These are phyloP conservation scores for Batrachochytrium dendrobatidis DNA, from an alignment of 371 early-diverging fungal genomes.

Conservation along the genomic window DNA sequence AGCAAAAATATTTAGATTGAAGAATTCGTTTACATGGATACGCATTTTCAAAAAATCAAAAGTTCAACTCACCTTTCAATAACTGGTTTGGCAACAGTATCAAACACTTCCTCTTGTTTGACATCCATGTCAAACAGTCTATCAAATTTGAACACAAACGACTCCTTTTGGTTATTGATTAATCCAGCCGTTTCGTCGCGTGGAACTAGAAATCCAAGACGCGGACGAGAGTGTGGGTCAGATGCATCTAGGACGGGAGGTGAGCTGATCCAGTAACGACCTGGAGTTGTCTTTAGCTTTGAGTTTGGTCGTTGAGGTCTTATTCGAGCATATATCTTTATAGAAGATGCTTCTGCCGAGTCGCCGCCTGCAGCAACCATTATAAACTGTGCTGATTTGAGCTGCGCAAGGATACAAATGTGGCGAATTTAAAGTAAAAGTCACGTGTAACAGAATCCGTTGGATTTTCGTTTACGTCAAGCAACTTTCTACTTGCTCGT, in stretches of 20 bases:
- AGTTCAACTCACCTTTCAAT: conserved; percentile 31
- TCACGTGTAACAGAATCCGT: no score
- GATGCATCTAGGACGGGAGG: conserved; percentile 6
- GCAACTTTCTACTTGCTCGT: no score
- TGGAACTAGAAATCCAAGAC: conserved; percentile 40
- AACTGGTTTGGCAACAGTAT: conserved; percentile 50
- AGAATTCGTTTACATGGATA: not conserved
- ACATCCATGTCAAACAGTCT: conserved; percentile 44
- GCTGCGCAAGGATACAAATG: no score
- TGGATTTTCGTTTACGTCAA: no score
- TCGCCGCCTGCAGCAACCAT: not conserved
- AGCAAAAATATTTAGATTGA: not conserved
- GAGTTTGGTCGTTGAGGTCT: conserved; percentile 27
- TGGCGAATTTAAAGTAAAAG: no score
- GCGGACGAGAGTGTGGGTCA: conserved; percentile 7
- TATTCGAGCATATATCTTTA: conserved; percentile 40
- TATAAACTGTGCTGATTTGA: no score
- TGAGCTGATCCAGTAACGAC: conserved; percentile 27
- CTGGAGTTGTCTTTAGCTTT: conserved; percentile 21
- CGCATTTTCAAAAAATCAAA: conserved; percentile 9
- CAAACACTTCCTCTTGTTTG: conserved; percentile 57
- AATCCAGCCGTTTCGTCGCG: conserved; percentile 33
- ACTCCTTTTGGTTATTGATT: conserved; percentile 45
- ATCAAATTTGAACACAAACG: conserved; percentile 48
- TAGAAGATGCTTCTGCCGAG: conserved; percentile 10